A percentile compares a stretch with the other conserved stretches of the same genome.
phyloP scores from a whole-genome alignment of 805 yeast species.

The Barnettozyma populi region DNA sequence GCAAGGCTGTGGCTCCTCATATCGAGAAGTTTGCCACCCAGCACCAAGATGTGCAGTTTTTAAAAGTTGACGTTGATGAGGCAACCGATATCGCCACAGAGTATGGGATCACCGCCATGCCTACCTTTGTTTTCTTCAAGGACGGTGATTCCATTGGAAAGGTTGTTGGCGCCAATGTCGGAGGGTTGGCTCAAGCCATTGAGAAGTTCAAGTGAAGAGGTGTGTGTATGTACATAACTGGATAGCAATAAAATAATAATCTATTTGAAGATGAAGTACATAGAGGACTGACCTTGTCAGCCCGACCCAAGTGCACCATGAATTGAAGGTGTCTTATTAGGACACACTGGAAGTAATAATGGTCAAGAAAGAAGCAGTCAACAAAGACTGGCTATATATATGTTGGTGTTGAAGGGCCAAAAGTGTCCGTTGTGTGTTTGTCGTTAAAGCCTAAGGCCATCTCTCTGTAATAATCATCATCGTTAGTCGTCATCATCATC shows the following conservation, averaged over 20 bases:
- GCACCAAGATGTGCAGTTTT: constrained; percentile 49
- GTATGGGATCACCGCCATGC: constrained; percentile 68
- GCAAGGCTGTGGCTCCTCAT: constrained; percentile 63
- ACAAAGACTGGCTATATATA: not conserved
- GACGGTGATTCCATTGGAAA: constrained; percentile 52
- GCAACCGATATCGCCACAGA: constrained; percentile 54
- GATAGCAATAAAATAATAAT: not conserved
- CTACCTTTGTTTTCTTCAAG: constrained; percentile 61
- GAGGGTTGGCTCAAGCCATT: constrained; percentile 29
- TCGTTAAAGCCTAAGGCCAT: not conserved
- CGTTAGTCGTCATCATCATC: not conserved
- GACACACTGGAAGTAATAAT: not conserved
- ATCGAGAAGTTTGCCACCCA: constrained; percentile 36
- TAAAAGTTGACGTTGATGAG: constrained; percentile 67
- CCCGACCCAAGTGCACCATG: not conserved
- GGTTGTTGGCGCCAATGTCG: constrained; percentile 57
- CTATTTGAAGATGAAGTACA: not conserved
- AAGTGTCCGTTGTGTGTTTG: not conserved
- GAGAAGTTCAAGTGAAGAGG: constrained; percentile 19
- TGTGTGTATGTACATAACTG: not conserved
- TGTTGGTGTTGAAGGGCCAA: not conserved
- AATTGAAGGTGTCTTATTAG: not conserved
- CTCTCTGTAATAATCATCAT: not conserved
- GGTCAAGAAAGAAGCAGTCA: not conserved
- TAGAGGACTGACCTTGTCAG: not conserved